Percentiles rank a stretch among this genome's conserved stretches.
These are phyloP conservation scores for Hemisphaericaspora nanyangensis DNA, from an alignment of 805 yeast genomes.

Conservation along the genomic window DNA sequence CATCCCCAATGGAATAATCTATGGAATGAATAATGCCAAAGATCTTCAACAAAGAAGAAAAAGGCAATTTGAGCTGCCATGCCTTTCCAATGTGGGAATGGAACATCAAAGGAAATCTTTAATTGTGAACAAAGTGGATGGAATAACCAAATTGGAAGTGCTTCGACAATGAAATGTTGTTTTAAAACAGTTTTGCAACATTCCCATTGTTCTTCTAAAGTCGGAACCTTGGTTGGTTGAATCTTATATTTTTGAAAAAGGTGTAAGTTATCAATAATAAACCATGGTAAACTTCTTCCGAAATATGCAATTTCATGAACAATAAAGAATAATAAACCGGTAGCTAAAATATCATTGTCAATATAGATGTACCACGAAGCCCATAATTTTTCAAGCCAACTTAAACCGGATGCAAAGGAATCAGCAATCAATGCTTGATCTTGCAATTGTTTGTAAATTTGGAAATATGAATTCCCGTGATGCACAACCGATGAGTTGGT, in stretches of 20 bases:
- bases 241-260: conserved; percentile 84
- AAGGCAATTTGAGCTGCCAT: conserved; percentile 65
- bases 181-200: conserved; percentile 81
- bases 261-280: conserved; percentile 78
- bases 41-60: conserved; percentile 84
- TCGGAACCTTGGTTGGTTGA: conserved; percentile 81
- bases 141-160: conserved; percentile 95
- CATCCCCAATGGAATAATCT: conserved; percentile 84
- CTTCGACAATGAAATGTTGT: conserved; percentile 90
- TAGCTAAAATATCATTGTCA: conserved; percentile 85
- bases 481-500: neutral
- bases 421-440: conserved; percentile 1
- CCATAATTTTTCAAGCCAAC: conserved; percentile 67
- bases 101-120: conserved; percentile 75
- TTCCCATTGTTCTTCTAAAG: conserved; percentile 84
- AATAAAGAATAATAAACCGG: conserved; percentile 79
- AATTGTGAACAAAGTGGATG: conserved; percentile 84
- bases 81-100: conserved; percentile 69
- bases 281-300: conserved; percentile 92
- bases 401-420: conserved; percentile 15
- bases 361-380: conserved; percentile 83
- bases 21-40: conserved; percentile 97
- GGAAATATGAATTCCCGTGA: neutral
- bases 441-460: conserved; percentile 4
- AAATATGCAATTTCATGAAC: conserved; percentile 89